A percentile compares a stretch with the other conserved stretches of the same genome.
Conservation (phyloP, 2,329 filamentous ascomycete genomes). For the Dothiorella sarmentorum region DNA sequence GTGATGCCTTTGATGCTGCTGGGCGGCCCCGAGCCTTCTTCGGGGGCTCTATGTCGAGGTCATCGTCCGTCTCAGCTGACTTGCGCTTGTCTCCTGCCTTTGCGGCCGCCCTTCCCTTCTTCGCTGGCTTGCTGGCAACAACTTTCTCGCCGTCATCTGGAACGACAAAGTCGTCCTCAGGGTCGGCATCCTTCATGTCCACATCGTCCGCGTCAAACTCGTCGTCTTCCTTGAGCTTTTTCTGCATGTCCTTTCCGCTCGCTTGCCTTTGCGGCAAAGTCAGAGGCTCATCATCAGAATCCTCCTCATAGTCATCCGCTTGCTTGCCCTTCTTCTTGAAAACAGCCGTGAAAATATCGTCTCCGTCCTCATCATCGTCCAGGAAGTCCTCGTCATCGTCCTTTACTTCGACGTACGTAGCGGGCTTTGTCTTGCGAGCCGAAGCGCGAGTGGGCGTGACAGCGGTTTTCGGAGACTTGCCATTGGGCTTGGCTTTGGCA, state of each 20-base stretch:
- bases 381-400: conserved; percentile 58
- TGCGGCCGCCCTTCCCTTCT: conserved; percentile 30
- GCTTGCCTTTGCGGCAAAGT: conserved; percentile 37
- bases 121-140: conserved; percentile 39
- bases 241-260: conserved; percentile 36
- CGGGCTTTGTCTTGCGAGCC: conserved; percentile 41
- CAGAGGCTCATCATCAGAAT: conserved; percentile 30
- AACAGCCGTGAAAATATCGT: conserved; percentile 79
- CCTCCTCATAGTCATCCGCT: conserved; percentile 62
- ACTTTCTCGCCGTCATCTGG: conserved; percentile 44
- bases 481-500: conserved; percentile 31
- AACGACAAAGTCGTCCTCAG: conserved; percentile 44
- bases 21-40: conserved; percentile 32
- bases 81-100: conserved; percentile 53
- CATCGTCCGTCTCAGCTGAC: conserved; percentile 51
- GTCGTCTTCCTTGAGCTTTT: conserved; percentile 41
- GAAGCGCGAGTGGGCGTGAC: conserved; percentile 36
- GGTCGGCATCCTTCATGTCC: conserved; percentile 51
- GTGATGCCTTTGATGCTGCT: conserved; percentile 44
- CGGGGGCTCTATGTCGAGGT: conserved; percentile 50
- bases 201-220: conserved; percentile 46
- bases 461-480: conserved; percentile 29
- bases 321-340: conserved; percentile 60
- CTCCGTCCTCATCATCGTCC: conserved; percentile 56
- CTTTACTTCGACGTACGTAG: conserved; percentile 49